phyloP scores from a whole-genome alignment of 2,329 filamentous ascomycete species.

The Alternaria atra region DNA sequence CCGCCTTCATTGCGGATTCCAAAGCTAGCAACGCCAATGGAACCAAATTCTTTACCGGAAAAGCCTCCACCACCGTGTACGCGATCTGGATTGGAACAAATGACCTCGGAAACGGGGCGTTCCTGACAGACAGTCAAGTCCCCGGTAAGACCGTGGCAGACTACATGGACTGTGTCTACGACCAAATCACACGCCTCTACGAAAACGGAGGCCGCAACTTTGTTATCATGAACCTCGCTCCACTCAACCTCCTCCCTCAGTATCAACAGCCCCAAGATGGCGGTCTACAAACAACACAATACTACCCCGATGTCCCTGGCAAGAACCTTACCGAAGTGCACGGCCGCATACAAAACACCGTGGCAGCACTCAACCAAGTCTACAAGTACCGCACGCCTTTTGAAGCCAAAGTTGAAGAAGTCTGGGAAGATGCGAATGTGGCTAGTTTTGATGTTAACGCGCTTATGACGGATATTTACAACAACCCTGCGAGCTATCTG shows the following conservation, averaged over 20 bases:
- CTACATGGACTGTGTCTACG: constrained; percentile 74
- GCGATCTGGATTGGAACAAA: constrained; percentile 85
- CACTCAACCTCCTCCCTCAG: constrained; percentile 72
- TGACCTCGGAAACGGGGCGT: constrained; percentile 72
- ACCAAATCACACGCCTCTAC: constrained; percentile 70
- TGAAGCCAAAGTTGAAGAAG: constrained; percentile 52
- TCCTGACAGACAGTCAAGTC: constrained; percentile 71
- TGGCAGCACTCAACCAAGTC: constrained; percentile 61
- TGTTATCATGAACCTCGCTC: constrained; percentile 74
- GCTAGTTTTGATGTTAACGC: constrained; percentile 73
- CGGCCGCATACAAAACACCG: constrained; percentile 62
- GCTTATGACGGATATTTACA: constrained; percentile 70
- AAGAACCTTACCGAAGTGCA: constrained; percentile 61
- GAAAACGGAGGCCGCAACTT: constrained; percentile 73
- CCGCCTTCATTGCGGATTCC: constrained; percentile 58
- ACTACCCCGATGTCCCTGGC: constrained; percentile 57
- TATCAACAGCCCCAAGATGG: constrained; percentile 65
- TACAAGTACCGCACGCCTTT: constrained; percentile 62
- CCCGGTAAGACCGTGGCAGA: constrained; percentile 67
- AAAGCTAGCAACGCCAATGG: constrained; percentile 46
- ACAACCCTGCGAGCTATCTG: constrained; percentile 68
- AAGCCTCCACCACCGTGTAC: constrained; percentile 71
- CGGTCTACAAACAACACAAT: constrained; percentile 56
- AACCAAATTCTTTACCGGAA: constrained; percentile 56
- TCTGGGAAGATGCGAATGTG: constrained; percentile 66